Evolutionary conservation across 75 land plant genomes (phyloP).

Genomic region (Sequoiadendron giganteum): DNA sequence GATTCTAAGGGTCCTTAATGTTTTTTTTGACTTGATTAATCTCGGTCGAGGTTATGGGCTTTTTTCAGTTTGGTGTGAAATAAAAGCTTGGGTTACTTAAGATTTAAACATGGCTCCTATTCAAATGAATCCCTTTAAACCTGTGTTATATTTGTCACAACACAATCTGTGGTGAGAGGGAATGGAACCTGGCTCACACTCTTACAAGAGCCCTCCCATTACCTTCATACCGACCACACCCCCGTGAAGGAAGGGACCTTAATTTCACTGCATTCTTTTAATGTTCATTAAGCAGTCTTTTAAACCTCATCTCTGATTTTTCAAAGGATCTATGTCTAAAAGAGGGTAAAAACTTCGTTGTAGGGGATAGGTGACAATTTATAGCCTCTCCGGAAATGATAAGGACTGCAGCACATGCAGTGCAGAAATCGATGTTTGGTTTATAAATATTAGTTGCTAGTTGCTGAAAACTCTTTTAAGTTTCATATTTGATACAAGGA

Average conservation of each 20-base stretch:
- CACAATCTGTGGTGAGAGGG: background rate
- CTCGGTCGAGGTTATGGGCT: background rate
- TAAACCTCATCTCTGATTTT: background rate
- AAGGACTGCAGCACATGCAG: background rate
- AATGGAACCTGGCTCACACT: background rate
- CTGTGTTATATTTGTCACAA: background rate
- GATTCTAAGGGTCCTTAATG: background rate
- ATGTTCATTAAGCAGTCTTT: background rate
- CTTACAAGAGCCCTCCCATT: background rate
- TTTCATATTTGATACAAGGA: background rate
- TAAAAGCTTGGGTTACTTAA: background rate
- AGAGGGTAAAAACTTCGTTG: background rate
- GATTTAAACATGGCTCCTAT: background rate
- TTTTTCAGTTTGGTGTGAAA: background rate
- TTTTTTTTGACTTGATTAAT: background rate
- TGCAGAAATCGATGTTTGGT: background rate
- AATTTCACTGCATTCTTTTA: background rate
- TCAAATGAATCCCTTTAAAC: background rate
- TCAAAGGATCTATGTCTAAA: background rate
- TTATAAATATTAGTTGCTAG: background rate
- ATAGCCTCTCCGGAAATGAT: background rate
- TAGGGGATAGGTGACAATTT: background rate
- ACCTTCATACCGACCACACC: background rate
- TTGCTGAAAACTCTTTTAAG: background rate
- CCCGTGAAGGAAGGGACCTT: background rate